A percentile compares a stretch with the other conserved stretches of the same genome.
These are phyloP conservation scores for Apodospora peruviana DNA, from an alignment of 495 filamentous ascomycete species.

Conservation along the genomic window DNA sequence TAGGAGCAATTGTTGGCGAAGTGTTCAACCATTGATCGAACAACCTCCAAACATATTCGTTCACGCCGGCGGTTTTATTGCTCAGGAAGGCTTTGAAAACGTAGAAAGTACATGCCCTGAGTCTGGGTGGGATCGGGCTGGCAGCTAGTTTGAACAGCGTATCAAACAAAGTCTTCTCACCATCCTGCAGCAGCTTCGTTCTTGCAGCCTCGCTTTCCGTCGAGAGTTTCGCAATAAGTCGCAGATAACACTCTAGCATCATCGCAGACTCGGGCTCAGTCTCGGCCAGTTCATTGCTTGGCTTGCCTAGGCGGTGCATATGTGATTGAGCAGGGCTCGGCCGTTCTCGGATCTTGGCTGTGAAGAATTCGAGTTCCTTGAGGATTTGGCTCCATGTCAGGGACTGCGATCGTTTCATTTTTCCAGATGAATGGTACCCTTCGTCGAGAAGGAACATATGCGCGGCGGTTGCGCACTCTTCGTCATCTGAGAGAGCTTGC, in stretches of 20 bases:
- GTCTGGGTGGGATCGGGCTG: constrained; percentile 60
- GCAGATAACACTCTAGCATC: constrained; percentile 90
- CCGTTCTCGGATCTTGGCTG: constrained; percentile 60
- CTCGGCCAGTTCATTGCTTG: constrained; percentile 46
- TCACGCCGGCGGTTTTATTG: constrained; percentile 53
- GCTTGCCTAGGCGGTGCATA: constrained; percentile 54
- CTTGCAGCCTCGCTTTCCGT: constrained; percentile 62
- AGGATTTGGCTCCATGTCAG: constrained; percentile 92
- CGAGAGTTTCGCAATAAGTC: constrained; percentile 75
- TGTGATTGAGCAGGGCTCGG: constrained; percentile 48
- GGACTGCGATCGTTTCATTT: constrained; percentile 70
- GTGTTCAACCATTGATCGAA: constrained; percentile 70
- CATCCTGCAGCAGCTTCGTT: constrained; percentile 60
- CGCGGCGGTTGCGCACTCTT: constrained; percentile 70
- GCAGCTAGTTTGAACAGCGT: constrained; percentile 64
- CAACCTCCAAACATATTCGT: constrained; percentile 60
- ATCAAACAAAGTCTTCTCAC: constrained; percentile 55
- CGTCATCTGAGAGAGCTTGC: constrained; percentile 72
- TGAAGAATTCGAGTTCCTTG: constrained; percentile 75
- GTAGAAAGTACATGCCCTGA: constrained; percentile 72
- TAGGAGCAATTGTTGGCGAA: constrained; percentile 45
- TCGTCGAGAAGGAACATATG: constrained; percentile 90
- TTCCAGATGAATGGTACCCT: constrained; percentile 61
- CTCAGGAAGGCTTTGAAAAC: constrained; percentile 63
- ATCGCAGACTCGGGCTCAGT: constrained; percentile 81